Evolutionary conservation across 2,329 filamentous ascomycete genomes (phyloP).

Genomic region (Aspergillus fumigatus): DNA sequence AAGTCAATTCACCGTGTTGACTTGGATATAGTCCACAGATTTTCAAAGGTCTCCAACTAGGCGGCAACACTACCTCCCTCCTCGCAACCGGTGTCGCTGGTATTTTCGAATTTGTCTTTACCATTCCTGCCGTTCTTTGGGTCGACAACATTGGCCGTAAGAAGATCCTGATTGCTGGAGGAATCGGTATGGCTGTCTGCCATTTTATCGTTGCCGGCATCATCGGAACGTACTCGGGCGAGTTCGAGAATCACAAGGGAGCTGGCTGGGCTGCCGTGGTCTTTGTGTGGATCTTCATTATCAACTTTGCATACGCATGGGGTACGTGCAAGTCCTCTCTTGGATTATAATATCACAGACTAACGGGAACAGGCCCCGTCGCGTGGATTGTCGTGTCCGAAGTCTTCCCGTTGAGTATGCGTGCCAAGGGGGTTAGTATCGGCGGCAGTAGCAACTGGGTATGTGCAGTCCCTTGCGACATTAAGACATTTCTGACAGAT

Average conservation of each 20-base stretch:
- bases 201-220: constrained; percentile 70
- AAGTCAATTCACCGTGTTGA: background rate
- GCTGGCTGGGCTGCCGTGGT: constrained; percentile 66
- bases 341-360: too few species aligned
- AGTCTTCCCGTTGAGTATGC: constrained; percentile 66
- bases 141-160: constrained; percentile 40
- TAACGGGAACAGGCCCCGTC: constrained; percentile 45
- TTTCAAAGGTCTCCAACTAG: constrained; percentile 32
- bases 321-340: constrained; percentile 13
- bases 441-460: constrained; percentile 35
- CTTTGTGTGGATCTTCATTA: constrained; percentile 63
- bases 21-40: constrained; percentile 23
- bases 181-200: constrained; percentile 65
- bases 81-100: constrained; percentile 39
- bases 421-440: constrained; percentile 51
- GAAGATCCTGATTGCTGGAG: constrained; percentile 45
- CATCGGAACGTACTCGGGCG: constrained; percentile 57
- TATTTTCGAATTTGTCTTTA: constrained; percentile 37
- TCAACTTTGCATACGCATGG: constrained; percentile 73
- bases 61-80: constrained; percentile 34
- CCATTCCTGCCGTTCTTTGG: constrained; percentile 39
- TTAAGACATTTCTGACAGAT: background rate
- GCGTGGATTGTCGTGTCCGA: constrained; percentile 71
- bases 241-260: constrained; percentile 53
- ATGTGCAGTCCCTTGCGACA: background rate